Conservation (phyloP, 2,329 filamentous ascomycete genomes). For the Xylariales sp. region DNA sequence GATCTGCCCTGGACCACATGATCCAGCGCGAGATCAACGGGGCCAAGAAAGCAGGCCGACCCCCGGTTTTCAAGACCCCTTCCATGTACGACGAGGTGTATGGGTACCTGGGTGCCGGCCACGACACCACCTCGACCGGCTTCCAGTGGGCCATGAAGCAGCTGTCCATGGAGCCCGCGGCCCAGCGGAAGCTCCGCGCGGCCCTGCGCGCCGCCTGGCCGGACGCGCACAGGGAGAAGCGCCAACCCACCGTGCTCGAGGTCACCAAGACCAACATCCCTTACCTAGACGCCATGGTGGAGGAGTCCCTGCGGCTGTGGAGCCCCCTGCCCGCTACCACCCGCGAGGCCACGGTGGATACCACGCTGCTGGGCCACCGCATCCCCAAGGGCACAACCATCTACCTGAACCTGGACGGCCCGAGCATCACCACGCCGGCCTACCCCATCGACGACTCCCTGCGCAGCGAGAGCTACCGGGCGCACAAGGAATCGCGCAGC, state of each 20-base stretch:
- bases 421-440: conserved; percentile 3
- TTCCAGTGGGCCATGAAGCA: conserved; percentile 10
- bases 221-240: neutral
- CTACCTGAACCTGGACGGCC: conserved; percentile 4
- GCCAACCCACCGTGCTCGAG: conserved; percentile 8
- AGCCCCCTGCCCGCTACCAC: conserved; percentile 3
- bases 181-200: conserved; percentile 7
- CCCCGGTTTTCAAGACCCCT: conserved; percentile 9
- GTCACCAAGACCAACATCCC: conserved; percentile 7
- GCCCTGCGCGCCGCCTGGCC: conserved; percentile 5
- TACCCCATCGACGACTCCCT: conserved; percentile 7
- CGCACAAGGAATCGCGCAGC: conserved; percentile 3
- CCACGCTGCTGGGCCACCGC: conserved; percentile 6
- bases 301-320: conserved; percentile 8
- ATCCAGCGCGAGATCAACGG: conserved; percentile 10
- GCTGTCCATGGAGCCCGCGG: conserved; percentile 5
- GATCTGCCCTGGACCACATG: conserved; percentile 12
- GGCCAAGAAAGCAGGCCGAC: conserved; percentile 10
- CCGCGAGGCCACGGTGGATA: conserved; percentile 7
- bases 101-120: conserved; percentile 6
- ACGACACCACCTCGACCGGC: conserved; percentile 5
- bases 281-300: conserved; percentile 10
- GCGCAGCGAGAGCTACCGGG: conserved; percentile 8
- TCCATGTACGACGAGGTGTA: conserved; percentile 10
- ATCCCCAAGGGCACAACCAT: conserved; percentile 7